Base-by-base conservation (phyloP, 2,329 filamentous ascomycete species). In the Venturia nashicola region DNA sequence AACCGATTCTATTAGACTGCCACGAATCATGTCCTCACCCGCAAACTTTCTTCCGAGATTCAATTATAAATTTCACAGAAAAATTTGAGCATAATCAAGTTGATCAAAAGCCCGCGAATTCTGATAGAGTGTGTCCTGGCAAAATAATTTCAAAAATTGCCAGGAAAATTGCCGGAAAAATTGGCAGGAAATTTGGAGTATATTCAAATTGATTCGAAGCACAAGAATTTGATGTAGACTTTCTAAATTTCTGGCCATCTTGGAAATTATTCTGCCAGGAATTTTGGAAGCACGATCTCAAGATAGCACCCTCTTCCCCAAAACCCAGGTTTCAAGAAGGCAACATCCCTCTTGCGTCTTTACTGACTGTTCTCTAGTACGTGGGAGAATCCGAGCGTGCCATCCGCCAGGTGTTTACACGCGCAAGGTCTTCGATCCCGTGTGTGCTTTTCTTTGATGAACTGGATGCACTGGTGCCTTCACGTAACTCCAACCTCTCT, bases 391-490 rank as follows among this genome's bases (percentile, higher is more conserved):
- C 90, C 7, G 94, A 99, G 76, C 88, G 93, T 12, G 90, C 92
- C 0, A 89, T 99, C 1, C 86, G 94, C 27, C 91, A 96, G 73
- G 88, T 97, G 0, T 99, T 99, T 75, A 85, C 87, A 67, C 87
- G 93, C 18, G 94, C 94, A 0, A 85, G 92, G 61, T 89, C 89
- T 0, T 93, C 89, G 8, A 83, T 91, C 0, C 94, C 94, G 0
- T 97, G 93, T 72, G 91, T 99, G 63, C 87, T 99, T 65, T 97
- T 99, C 82, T 97, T 99, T 72, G 94, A 99, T 73, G 94, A 99
- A 76, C 83, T 99, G 62, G 94, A 99, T 75, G 93, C 94, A 0
- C 80, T 99, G 2, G 92, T 94, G 0, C 92, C 93, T 0, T 86
- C 86, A 61, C 86, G 94, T 63, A 91, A 93, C 71, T 88, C 88